Base-by-base conservation (phyloP, 176 grass and related monocot species). In the Rhynchospora breviuscula region DNA sequence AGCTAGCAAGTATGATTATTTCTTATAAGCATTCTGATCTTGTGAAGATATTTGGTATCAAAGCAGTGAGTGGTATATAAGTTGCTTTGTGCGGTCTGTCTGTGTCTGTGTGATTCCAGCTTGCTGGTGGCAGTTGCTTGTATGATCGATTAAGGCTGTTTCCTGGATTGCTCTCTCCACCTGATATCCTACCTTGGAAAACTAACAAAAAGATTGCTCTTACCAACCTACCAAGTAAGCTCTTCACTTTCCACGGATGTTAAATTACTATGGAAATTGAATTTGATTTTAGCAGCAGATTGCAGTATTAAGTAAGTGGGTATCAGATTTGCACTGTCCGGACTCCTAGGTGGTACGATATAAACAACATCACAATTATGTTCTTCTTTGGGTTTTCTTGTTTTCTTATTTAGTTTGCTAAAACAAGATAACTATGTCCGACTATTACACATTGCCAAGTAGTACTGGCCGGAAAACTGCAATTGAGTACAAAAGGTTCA, bases 101-200 rank as follows among this genome's bases (percentile, higher is more conserved):
- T 77, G 49, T 77, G 48, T 77, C 8, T 73, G 67, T 70, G 69
- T 73, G 73, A 56, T 88, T 84, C 74, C 79, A 98, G 93, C 90
- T 89, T 93, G 93, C 96, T 84, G 88, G 93, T 44, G 96, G 93
- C 65, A 93, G 92, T 84, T 98, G 96, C 72, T 90, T 93, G 87
- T 91, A 95, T 78, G 93, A 95, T 52, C 86, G 85, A 9, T 80
- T 98, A 31, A 95, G 92, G 85, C 84, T 98, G 67, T 93, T 89
- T 84, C 91, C 93, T 81, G 44, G 60, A 72, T 87, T 98, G 88
- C 93, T 98, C 54, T 88, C 76, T 81, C 65, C 77, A 35, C 75
- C 89, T 6, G 76, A 61, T 60, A 75, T 19, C 5, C 54, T 83
- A 58, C 33, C 84, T 82, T 83, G 88, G 89, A 89, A 64, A 77